These are phyloP conservation scores for Phylloporus scabripes DNA, from an alignment of 768 basidiomycete genomes.

Conservation along the genomic window DNA sequence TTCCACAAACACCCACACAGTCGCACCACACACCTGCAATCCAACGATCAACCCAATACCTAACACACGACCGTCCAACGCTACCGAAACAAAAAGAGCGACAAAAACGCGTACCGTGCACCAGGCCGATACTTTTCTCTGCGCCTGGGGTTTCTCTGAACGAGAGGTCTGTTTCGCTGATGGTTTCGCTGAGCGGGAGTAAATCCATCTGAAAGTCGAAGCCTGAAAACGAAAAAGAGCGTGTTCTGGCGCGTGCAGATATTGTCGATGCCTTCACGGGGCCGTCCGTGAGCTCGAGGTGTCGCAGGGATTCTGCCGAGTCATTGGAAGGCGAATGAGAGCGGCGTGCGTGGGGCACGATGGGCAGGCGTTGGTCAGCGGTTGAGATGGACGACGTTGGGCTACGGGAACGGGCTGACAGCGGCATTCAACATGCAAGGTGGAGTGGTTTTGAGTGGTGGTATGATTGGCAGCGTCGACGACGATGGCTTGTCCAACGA, in stretches of 20 bases:
- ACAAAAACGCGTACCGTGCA: conserved; percentile 56
- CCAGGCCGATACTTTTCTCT: conserved; percentile 71
- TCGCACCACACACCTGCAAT: conserved; percentile 49
- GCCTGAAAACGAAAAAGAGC: conserved; percentile 66
- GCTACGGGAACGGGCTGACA: conserved; percentile 17
- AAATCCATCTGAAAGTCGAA: conserved; percentile 78
- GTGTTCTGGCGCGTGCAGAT: conserved; percentile 28
- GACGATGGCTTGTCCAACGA: not conserved
- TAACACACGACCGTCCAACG: conserved; percentile 25
- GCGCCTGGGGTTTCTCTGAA: conserved; percentile 46
- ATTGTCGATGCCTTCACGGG: conserved; percentile 31
- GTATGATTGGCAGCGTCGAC: not conserved
- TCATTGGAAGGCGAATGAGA: conserved; percentile 30
- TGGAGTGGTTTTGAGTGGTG: not conserved
- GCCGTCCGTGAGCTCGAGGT: conserved; percentile 71
- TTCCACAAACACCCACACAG: not conserved
- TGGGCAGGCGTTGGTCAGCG: conserved; percentile 9
- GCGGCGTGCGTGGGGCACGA: conserved; percentile 6
- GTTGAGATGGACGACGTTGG: conserved; percentile 8
- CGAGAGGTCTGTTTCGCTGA: conserved; percentile 61
- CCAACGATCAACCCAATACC: conserved; percentile 86
- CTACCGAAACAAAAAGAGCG: not conserved
- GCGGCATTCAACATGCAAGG: conserved; percentile 16
- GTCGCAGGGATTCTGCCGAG: conserved; percentile 71
- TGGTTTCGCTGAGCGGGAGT: conserved; percentile 69